These are phyloP conservation scores for Sporothrix phasma DNA, from an alignment of 2,329 filamentous ascomycete species.

Conservation along the genomic window DNA sequence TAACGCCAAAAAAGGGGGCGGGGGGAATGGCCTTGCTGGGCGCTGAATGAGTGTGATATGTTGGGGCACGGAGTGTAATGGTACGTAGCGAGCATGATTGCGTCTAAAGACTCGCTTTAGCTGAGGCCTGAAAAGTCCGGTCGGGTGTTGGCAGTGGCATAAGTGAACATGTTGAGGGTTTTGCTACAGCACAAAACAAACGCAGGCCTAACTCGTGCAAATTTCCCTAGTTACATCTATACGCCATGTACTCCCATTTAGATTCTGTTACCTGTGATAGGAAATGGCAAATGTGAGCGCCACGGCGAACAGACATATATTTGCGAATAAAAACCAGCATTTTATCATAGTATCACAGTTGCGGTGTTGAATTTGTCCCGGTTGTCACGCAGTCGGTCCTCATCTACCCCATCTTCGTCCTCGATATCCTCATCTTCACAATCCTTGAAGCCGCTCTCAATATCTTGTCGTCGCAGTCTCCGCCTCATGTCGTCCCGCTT, in stretches of 20 bases:
- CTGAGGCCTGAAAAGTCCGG: too few species aligned
- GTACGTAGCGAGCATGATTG: too few species aligned
- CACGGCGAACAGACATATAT: background rate
- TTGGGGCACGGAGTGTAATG: too few species aligned
- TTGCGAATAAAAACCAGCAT: background rate
- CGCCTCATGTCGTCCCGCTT: slow-evolving; percentile 74
- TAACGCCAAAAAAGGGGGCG: too few species aligned
- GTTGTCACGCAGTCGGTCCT: slow-evolving; percentile 25
- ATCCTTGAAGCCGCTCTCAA: slow-evolving; percentile 74
- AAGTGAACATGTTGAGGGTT: too few species aligned
- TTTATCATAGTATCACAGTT: background rate
- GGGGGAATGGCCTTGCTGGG: too few species aligned
- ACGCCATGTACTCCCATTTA: background rate
- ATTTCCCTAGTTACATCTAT: background rate
- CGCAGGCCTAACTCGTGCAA: background rate
- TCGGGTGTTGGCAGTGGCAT: too few species aligned
- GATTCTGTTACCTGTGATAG: too few species aligned
- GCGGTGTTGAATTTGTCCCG: background rate
- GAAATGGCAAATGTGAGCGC: background rate
- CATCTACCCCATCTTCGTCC: slow-evolving; percentile 47
- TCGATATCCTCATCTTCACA: slow-evolving; percentile 49
- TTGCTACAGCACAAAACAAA: background rate
- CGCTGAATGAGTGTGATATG: too few species aligned
- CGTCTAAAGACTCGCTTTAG: too few species aligned
- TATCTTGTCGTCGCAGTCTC: slow-evolving; percentile 57